Conservation (phyloP, 768 basidiomycete species). For the Mycena albidolilacea region DNA sequence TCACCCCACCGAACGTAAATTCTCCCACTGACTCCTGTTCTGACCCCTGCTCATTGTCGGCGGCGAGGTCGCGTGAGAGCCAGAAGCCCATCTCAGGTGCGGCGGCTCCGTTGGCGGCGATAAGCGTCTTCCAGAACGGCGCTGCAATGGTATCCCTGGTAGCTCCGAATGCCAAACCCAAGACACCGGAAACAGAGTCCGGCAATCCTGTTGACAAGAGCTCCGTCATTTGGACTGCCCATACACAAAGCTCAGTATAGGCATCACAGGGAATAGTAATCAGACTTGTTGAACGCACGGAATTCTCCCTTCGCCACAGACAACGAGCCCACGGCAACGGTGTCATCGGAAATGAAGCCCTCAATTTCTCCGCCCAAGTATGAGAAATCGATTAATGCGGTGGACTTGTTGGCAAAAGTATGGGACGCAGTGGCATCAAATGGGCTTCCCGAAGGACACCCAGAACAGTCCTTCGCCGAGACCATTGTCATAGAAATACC, state of each 20-base stretch:
- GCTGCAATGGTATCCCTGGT: not conserved
- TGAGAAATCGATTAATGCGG: not conserved
- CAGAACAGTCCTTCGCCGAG: not conserved
- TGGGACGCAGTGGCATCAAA: conserved; percentile 12
- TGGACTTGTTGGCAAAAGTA: conserved; percentile 18
- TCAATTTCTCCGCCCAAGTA: not conserved
- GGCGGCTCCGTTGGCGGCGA: not conserved
- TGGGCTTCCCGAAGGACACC: not conserved
- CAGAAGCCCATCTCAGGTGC: conserved; percentile 21
- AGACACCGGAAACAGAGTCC: not conserved
- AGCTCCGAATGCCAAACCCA: conserved; percentile 11
- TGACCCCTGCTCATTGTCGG: not conserved
- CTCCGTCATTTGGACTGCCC: not conserved
- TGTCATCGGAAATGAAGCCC: conserved; percentile 13
- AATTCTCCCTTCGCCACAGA: not conserved
- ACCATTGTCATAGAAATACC: not conserved
- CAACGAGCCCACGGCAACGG: conserved; percentile 1
- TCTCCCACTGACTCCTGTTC: not conserved
- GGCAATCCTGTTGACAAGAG: not conserved
- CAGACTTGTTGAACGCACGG: not conserved
- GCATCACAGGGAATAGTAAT: not conserved
- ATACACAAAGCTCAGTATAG: not conserved
- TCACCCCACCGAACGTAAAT: conserved; percentile 26
- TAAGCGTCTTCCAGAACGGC: conserved; percentile 16
- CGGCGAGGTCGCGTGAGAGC: conserved; percentile 3